These are phyloP conservation scores for Cercophora sp. DNA, from an alignment of 495 filamentous ascomycete species.

Conservation along the genomic window DNA sequence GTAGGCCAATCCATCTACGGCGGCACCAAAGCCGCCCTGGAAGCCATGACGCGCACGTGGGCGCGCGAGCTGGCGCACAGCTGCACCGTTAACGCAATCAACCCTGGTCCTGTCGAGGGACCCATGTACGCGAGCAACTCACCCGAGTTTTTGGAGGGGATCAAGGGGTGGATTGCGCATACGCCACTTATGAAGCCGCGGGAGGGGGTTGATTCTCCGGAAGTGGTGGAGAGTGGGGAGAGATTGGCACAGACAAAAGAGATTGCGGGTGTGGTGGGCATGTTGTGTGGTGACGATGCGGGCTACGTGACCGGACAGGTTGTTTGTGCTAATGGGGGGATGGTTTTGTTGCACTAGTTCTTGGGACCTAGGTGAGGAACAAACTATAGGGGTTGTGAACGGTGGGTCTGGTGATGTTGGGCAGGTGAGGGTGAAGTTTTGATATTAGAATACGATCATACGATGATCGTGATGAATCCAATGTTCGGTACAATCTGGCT, in stretches of 20 bases:
- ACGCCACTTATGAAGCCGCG: slow-evolving; percentile 59
- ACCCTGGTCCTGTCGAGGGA: slow-evolving; percentile 81
- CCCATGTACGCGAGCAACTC: slow-evolving; percentile 56
- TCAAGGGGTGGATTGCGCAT: slow-evolving; percentile 57
- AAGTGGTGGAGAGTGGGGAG: slow-evolving; percentile 57
- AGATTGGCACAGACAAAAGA: slow-evolving; percentile 69
- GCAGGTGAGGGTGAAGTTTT: too few relatives aligned
- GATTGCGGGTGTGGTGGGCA: slow-evolving; percentile 80
- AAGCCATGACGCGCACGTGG: slow-evolving; percentile 93
- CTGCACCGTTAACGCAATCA: slow-evolving; percentile 80
- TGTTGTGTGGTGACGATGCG: slow-evolving; percentile 71
- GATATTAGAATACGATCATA: too few relatives aligned
- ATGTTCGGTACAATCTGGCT: too few relatives aligned
- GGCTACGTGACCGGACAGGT: slow-evolving; percentile 82
- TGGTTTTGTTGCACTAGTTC: slow-evolving; percentile 54
- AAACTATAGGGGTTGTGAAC: too few relatives aligned
- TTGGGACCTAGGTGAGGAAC: too few relatives aligned
- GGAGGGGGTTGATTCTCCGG: slow-evolving; percentile 56
- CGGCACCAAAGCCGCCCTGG: slow-evolving; percentile 83
- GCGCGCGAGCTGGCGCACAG: slow-evolving; percentile 71
- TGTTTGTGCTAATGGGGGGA: slow-evolving; percentile 83
- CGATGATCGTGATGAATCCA: too few relatives aligned
- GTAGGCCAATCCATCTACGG: slow-evolving; percentile 72
- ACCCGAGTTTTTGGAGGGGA: slow-evolving; percentile 35
- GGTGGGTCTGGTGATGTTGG: too few relatives aligned